phyloP scores from a whole-genome alignment of 805 yeast genomes.

The Wickerhamiella siamensis region DNA sequence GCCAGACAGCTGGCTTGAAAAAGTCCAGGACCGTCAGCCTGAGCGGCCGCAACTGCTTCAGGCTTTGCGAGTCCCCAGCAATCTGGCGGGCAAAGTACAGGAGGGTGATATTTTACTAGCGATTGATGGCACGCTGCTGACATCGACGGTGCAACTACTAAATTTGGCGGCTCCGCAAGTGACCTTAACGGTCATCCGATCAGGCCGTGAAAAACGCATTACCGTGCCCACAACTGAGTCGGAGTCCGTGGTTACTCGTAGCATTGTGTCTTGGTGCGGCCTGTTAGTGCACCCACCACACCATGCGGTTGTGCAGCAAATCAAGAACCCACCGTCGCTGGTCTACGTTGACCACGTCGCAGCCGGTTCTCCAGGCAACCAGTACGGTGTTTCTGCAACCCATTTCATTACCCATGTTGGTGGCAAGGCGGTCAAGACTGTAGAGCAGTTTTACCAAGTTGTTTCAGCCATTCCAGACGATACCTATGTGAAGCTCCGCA shows the following conservation, averaged over 20 bases:
- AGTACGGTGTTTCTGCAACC: constrained; percentile 63
- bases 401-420: constrained; percentile 84
- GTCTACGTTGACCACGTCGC: constrained; percentile 69
- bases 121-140: constrained; percentile 50
- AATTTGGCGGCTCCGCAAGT: constrained; percentile 32
- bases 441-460: constrained; percentile 50
- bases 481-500: constrained; percentile 64
- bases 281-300: constrained; percentile 78
- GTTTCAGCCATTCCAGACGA: constrained; percentile 63
- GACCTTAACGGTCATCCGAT: constrained; percentile 54
- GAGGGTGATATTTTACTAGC: constrained; percentile 69
- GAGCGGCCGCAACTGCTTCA: constrained; percentile 54
- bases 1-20: constrained; percentile 64
- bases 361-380: constrained; percentile 76
- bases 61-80: constrained; percentile 49
- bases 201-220: constrained; percentile 46
- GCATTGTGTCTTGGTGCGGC: constrained; percentile 71
- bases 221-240: constrained; percentile 53
- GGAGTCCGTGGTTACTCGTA: constrained; percentile 42
- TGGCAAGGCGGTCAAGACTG: constrained; percentile 54
- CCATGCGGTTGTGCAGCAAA: constrained; percentile 77
- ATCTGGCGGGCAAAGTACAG: constrained; percentile 22
- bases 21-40: constrained; percentile 44
- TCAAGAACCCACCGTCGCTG: constrained; percentile 60
- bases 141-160: constrained; percentile 47